phyloP scores from a whole-genome alignment of 2,329 filamentous ascomycete genomes.

The Zarea fungicola region DNA sequence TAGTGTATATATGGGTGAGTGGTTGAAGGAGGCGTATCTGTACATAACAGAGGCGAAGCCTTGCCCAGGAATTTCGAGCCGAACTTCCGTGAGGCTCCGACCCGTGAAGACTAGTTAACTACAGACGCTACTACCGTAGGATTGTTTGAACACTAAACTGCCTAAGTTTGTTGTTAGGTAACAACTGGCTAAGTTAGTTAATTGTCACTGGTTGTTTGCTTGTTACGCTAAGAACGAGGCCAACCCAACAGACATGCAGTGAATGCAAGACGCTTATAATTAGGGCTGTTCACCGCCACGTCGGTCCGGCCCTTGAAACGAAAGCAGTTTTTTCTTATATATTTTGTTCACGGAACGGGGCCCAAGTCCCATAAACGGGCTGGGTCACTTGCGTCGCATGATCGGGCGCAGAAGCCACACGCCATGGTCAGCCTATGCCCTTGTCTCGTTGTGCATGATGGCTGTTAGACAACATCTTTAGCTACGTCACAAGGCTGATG shows the following conservation, averaged over 20 bases:
- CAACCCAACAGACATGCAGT: background rate
- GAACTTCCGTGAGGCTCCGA: background rate
- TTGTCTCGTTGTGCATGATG: background rate
- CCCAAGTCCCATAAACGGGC: background rate
- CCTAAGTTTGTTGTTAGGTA: too few relatives aligned
- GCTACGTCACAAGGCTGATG: constrained; percentile 12
- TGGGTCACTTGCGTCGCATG: background rate
- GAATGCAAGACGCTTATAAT: background rate
- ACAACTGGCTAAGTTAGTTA: too few relatives aligned
- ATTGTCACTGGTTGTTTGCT: too few relatives aligned
- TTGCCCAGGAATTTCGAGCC: background rate
- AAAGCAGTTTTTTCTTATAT: background rate
- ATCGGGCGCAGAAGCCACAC: constrained; percentile 4
- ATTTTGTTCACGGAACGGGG: background rate
- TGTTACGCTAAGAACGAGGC: background rate
- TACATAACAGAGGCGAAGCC: background rate
- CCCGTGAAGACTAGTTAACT: too few relatives aligned
- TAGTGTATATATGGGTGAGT: background rate
- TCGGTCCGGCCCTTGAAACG: background rate
- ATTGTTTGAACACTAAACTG: too few relatives aligned
- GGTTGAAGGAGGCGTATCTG: background rate
- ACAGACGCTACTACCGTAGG: too few relatives aligned
- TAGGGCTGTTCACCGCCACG: constrained; percentile 1
- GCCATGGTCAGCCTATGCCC: background rate
- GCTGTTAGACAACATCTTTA: background rate